Evolutionary conservation across 345 rosid genomes (phyloP).

Genomic region (Nasturtium officinale): DNA sequence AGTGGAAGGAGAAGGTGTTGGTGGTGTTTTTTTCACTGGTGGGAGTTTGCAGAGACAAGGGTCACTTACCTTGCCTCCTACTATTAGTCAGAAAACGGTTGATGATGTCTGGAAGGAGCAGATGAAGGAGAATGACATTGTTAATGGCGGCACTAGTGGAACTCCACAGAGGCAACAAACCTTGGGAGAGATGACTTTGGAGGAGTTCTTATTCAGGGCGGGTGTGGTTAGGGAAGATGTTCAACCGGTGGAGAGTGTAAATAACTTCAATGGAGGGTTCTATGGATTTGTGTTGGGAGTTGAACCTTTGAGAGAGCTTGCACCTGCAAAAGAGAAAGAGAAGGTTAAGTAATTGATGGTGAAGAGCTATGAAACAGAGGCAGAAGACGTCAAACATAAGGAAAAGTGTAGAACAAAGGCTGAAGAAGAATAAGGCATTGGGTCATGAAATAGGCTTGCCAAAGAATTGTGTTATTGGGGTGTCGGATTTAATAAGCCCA

Average conservation of each 20-base stretch:
- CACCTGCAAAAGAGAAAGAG: too few species aligned
- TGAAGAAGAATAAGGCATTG: too few species aligned
- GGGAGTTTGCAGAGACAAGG: conserved; percentile 86
- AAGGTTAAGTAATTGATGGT: too few species aligned
- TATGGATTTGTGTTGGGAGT: conserved; percentile 42
- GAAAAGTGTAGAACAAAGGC: too few species aligned
- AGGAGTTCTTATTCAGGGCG: conserved; percentile 83
- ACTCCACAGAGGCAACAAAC: conserved; percentile 85
- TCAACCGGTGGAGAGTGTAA: conserved; percentile 47
- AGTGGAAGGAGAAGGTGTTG: conserved; percentile 37
- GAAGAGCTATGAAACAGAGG: too few species aligned
- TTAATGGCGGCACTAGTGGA: conserved; percentile 37
- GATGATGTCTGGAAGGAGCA: conserved; percentile 91
- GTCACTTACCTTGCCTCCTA: conserved; percentile 81
- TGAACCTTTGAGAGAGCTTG: too few species aligned
- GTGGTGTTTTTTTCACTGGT: conserved; percentile 41
- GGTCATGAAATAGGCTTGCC: too few species aligned
- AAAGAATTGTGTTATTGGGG: too few species aligned
- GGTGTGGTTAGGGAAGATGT: conserved; percentile 89
- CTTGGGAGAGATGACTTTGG: conserved; percentile 88
- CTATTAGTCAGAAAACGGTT: conserved; percentile 84
- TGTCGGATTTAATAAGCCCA: too few species aligned
- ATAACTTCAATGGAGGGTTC: conserved; percentile 51
- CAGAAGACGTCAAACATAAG: too few species aligned
- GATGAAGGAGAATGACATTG: conserved; percentile 54